phyloP scores from a whole-genome alignment of 2,329 filamentous ascomycete genomes.

The Scorias spongiosa region DNA sequence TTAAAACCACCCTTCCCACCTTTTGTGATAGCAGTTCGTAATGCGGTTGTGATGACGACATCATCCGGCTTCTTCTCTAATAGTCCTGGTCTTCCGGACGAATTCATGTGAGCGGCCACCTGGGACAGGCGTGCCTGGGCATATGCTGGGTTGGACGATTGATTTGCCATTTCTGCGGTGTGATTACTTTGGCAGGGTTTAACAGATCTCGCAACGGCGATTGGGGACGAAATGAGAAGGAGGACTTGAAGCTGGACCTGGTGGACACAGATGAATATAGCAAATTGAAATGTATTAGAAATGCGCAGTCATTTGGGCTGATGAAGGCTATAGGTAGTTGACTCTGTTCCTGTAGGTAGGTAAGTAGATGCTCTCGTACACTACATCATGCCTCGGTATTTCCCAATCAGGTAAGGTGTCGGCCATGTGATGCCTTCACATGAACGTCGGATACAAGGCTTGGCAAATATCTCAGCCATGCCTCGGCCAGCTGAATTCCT shows the following conservation, averaged over 20 bases:
- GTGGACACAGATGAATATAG: too few relatives aligned
- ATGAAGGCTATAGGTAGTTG: too few relatives aligned
- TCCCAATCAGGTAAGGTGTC: too few relatives aligned
- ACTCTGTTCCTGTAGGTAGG: too few relatives aligned
- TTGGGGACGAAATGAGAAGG: background rate
- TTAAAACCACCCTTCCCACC: conserved; percentile 91
- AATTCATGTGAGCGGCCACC: conserved; percentile 40
- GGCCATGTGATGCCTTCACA: background rate
- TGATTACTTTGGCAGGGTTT: background rate
- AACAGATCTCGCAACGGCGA: background rate
- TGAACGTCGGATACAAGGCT: background rate
- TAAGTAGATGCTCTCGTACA: background rate
- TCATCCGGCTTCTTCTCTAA: conserved; percentile 44
- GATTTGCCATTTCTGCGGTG: conserved; percentile 8
- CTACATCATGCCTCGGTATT: background rate
- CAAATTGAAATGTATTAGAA: too few relatives aligned
- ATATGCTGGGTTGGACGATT: conserved; percentile 5
- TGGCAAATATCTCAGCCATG: background rate
- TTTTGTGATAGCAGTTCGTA: conserved; percentile 84
- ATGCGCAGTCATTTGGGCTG: too few relatives aligned
- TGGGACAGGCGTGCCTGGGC: conserved; percentile 42
- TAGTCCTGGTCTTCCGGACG: conserved; percentile 28
- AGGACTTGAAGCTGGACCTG: too few relatives aligned
- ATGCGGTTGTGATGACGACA: conserved; percentile 81
- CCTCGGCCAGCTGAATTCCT: background rate